Percentiles rank a stretch among this genome's conserved stretches.
These are phyloP conservation scores for Xylaria scruposa DNA, from an alignment of 495 filamentous ascomycete genomes.

Conservation along the genomic window DNA sequence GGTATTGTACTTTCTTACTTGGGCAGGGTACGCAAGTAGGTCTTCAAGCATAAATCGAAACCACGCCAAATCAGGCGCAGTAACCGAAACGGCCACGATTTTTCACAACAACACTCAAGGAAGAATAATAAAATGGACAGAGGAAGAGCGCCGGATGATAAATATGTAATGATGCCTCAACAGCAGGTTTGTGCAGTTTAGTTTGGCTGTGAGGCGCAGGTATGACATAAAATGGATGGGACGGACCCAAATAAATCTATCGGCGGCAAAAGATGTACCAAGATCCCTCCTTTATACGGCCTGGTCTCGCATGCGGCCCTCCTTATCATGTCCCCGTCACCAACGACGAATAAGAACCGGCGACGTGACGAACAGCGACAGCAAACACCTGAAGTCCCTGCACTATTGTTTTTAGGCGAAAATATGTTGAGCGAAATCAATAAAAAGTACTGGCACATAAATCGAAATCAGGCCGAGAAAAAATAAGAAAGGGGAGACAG, in stretches of 20 bases:
- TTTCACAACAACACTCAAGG: background rate
- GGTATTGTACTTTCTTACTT: background rate
- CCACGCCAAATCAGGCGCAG: background rate
- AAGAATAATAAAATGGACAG: background rate
- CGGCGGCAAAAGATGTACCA: slow-evolving; percentile 26
- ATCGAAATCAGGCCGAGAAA: background rate
- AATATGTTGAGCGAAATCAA: background rate
- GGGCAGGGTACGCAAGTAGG: background rate
- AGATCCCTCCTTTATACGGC: slow-evolving; percentile 22
- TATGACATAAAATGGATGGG: slow-evolving; percentile 24
- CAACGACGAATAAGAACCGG: slow-evolving; percentile 21
- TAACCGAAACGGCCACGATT: too few species aligned
- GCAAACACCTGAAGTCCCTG: slow-evolving; percentile 1
- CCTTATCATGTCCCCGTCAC: slow-evolving; percentile 25
- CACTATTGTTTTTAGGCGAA: slow-evolving; percentile 1
- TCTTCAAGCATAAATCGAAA: background rate
- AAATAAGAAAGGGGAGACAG: background rate
- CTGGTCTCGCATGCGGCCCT: slow-evolving; percentile 17
- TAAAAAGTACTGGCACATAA: background rate
- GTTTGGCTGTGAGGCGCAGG: slow-evolving; percentile 23
- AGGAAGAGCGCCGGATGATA: background rate
- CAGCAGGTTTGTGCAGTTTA: slow-evolving; percentile 23
- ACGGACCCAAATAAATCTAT: slow-evolving; percentile 23
- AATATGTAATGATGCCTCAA: background rate
- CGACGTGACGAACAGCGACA: slow-evolving; percentile 5